These are phyloP conservation scores for Rubroboletus pulcherrimus DNA, from an alignment of 768 basidiomycete species.

Conservation along the genomic window DNA sequence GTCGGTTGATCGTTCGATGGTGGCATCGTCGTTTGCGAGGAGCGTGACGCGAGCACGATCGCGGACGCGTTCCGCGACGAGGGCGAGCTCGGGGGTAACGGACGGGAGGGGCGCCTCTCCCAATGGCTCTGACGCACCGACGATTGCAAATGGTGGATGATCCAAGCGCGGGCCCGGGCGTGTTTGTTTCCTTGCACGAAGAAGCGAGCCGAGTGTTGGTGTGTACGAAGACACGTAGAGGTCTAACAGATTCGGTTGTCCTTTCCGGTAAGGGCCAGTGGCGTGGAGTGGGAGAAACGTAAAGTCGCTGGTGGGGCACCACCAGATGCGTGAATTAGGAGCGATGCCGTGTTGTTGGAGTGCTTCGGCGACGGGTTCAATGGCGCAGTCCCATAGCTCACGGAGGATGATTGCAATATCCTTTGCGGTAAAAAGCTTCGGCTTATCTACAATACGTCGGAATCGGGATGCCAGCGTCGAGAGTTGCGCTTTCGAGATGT, in stretches of 20 bases:
- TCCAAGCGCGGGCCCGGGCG: background rate
- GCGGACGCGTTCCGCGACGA: background rate
- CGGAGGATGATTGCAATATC: background rate
- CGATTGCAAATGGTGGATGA: background rate
- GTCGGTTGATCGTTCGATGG: background rate
- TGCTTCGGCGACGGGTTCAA: background rate
- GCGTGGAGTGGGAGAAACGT: background rate
- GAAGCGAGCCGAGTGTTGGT: conserved; percentile 18
- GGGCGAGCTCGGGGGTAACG: conserved; percentile 3
- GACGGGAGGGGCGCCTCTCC: background rate
- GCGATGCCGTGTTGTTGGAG: background rate
- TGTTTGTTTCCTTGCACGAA: background rate
- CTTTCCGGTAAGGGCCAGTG: background rate
- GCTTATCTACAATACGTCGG: background rate
- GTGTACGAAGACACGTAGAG: conserved; percentile 24
- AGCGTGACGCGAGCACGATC: background rate
- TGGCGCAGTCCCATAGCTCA: background rate
- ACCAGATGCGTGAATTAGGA: background rate
- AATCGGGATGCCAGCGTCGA: background rate
- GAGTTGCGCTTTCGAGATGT: background rate
- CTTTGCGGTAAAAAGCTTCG: background rate
- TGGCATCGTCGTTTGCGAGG: conserved; percentile 6
- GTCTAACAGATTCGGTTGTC: background rate
- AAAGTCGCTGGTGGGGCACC: background rate
- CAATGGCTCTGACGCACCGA: conserved; percentile 2